Base-by-base conservation (phyloP, 768 basidiomycete species). In the Agaricus blazei region DNA sequence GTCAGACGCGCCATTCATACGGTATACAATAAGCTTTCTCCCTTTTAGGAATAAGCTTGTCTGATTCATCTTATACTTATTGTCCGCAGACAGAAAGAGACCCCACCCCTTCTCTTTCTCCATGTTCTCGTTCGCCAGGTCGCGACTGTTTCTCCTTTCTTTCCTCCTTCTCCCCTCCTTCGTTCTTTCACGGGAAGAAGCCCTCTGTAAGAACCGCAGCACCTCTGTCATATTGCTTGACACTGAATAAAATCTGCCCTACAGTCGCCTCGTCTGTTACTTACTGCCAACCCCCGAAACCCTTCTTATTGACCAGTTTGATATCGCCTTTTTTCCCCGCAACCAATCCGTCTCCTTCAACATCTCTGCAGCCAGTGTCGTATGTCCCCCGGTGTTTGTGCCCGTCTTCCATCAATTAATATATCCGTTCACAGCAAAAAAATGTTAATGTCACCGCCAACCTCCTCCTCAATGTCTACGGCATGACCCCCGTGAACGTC, bases 191-290 rank as follows among this genome's bases (percentile, higher is more conserved):
- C 72, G 71, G 64, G 78, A 84, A 62, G 72, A 84, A 46, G 71
- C 76, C 7, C 65, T 90, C 56, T 90, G 88, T 87, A 65, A 61
- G 85, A 83, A 19, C 34, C 34, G 34, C 34, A 34, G 45, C 23
- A 44, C 36, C 53, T 34, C 54, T 38, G 12, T 41, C 19, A 44
- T 15, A 24, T 1, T 48, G 37, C 27, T n/a, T 46, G 52, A 40
- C 52, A 28, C 58, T 57, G 31, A 63, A 58, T 19, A 19, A 53
- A 59, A 55, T 48, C 19, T 52, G 54, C 52, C 46, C 38, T 54
- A 28, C 65, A 92, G 90, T 89, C 68, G 90, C 91, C 28, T 91
- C 88, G 19, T 92, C 90, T 55, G 88, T 93, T 64, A 88, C 91
- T 29, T 93, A 93, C 68, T 93, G 91, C 70, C 73, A 84, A 50